Base-by-base conservation (phyloP, 331 rosid genomes). In the Telfairia occidentalis region DNA sequence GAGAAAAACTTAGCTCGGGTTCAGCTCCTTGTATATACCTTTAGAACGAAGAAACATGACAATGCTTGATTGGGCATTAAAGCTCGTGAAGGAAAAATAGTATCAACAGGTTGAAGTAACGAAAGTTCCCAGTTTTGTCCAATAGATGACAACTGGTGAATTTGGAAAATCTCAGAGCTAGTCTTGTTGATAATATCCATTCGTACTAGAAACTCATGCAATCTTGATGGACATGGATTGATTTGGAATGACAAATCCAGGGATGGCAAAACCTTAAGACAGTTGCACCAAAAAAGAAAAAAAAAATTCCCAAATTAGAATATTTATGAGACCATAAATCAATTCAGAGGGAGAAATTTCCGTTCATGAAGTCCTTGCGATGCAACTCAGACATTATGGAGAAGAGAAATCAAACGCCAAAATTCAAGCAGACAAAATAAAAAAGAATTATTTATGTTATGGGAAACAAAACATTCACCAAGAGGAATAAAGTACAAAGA, bases 171-270 rank as follows among this genome's bases (percentile, higher is more conserved):
- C 83, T 90, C 88, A 1, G 96, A 78, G 83, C 79, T 85, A 54
- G 99, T 92, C 84, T 80, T 88, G 90, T 95, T 92, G 73, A 85
- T 76, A 38, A 87, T 88, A 84, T 95, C 93, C 97, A 95, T 85
- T 63, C 86, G 90, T 77, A 95, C 97, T 61, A 95, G 93, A 79
- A 90, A 95, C 78, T 95, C 97, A 55, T 83, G 87, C 76, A 92
- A 75, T 85, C 94, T 92, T 84, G 89, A 90, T 53, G 90, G 88
- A 78, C 96, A 92, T 82, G 97, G 97, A 83, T 85, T 84, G 71
- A 92, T 87, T 81, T 89, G 96, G 84, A 90, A 95, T 28, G 93
- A 86, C 76, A 95, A 82, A 32, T 86, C 99, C 85, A 95, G 83
- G 12, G 99, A 95, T 8, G 99, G 97, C 40, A 90, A 83, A 43